Percentiles rank a stretch among this genome's conserved stretches.
These are phyloP conservation scores for Scheffersomyces coipomensis DNA, from an alignment of 805 yeast genomes.

Conservation along the genomic window DNA sequence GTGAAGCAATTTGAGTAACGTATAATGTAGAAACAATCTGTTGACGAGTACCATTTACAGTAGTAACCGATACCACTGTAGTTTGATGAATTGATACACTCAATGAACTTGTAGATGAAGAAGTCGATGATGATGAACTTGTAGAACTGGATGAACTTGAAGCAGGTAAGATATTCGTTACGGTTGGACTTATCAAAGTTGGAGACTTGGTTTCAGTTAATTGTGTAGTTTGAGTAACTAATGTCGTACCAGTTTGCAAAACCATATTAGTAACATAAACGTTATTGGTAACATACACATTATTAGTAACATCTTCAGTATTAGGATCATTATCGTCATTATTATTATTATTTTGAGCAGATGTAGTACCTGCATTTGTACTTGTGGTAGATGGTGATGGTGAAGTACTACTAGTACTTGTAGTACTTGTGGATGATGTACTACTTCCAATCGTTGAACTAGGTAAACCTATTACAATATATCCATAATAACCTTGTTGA, in stretches of 20 bases:
- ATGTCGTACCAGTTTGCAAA: conserved; percentile 5
- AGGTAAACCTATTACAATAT: conserved; percentile 36
- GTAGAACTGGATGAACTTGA: conserved; percentile 14
- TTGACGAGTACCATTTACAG: conserved; percentile 31
- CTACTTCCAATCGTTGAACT: conserved; percentile 12
- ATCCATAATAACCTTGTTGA: conserved; percentile 49
- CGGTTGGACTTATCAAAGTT: too few relatives aligned
- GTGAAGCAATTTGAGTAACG: conserved; percentile 14
- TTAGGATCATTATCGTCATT: not conserved
- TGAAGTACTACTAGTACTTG: conserved; percentile 4
- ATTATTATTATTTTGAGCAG: not conserved
- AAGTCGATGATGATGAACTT: conserved; percentile 15
- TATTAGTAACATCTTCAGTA: not conserved
- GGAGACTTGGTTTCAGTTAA: conserved; percentile 11
- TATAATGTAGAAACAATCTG: conserved; percentile 9
- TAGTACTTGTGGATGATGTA: conserved; percentile 6
- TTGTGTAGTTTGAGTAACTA: conserved; percentile 10
- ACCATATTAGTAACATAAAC: conserved; percentile 1
- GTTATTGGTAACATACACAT: conserved; percentile 3
- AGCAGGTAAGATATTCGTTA: conserved; percentile 7
- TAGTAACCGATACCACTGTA: conserved; percentile 28
- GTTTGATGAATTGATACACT: conserved; percentile 22
- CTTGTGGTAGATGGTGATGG: conserved; percentile 9
- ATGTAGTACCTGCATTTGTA: conserved; percentile 4
- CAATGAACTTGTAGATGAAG: conserved; percentile 15